Base-by-base conservation (phyloP, 768 basidiomycete genomes). In the Mycena albidolilacea region DNA sequence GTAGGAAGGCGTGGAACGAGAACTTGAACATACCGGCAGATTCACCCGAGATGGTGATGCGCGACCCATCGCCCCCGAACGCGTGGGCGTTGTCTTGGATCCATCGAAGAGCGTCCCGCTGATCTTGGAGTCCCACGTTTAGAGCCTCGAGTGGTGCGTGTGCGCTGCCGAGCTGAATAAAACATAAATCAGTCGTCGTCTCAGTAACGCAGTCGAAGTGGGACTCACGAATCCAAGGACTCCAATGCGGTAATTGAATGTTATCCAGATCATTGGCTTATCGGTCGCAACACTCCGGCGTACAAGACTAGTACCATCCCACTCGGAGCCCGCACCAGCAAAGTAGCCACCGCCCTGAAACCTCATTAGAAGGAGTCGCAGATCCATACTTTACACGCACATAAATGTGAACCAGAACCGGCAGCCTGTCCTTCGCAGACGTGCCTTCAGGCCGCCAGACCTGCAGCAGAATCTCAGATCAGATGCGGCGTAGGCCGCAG, bases 61-160 rank as follows among this genome's bases (percentile, higher is more conserved):
- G 68, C 52, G 68, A 69, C 17, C 60, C 68, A 35, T 69, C 52
- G 38, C 68, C 60, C 23, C 68, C 68, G 44, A 69, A 69, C 4
- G 60, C 60, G 15, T 23, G 50, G 7, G 68, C 68, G 17, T 62
- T 69, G 35, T 69, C 59, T 62, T 69, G 68, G n/a, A 69, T 69
- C 48, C 48, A 69, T 55, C 68, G 14, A 7, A 69, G 52, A 11
- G 68, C 68, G 23, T 54, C 60, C 4, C 68, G 60, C 10, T 69
- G 68, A 55, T 69, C 68, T 23, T 69, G 68, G 39, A 69, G 60
- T 19, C 68, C 68, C 2, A 43, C 59, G 43, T 69, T 69, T 14
- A 69, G 61, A 43, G 60, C 50, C 14, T 30, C 2, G 7, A 30
- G 19, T 3, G 68, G 68, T 3, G 19, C 61, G 21, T 57, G 52